A percentile compares a stretch with the other conserved stretches of the same genome.
Conservation (phyloP, 495 filamentous ascomycete species). For the Bathelium albidoporum region DNA sequence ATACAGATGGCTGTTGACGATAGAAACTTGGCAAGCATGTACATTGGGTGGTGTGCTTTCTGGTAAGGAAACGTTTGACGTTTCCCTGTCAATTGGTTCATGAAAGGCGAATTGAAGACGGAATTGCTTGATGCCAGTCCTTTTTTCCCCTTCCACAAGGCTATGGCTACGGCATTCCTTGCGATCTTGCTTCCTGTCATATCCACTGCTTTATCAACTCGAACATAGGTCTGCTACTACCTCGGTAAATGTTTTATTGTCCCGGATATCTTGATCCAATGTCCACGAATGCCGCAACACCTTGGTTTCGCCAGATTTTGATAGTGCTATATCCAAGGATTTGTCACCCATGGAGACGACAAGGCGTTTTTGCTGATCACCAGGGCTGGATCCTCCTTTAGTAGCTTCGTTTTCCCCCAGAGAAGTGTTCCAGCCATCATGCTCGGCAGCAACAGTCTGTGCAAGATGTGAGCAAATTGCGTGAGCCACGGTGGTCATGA, state of each 20-base stretch:
- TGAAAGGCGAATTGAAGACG: too few species aligned
- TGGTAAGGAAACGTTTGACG: too few species aligned
- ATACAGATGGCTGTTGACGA: constrained; percentile 73
- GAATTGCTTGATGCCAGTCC: too few species aligned
- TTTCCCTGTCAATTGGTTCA: too few species aligned
- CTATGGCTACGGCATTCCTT: too few species aligned
- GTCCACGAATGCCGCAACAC: neutral
- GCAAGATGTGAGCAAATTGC: neutral
- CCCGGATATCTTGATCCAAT: neutral
- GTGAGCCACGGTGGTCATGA: neutral
- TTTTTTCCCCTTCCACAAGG: too few species aligned
- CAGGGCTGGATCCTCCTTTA: neutral
- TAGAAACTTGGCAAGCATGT: constrained; percentile 75
- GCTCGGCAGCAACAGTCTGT: neutral
- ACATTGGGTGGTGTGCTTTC: constrained; percentile 97
- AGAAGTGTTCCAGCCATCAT: neutral
- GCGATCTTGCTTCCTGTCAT: neutral
- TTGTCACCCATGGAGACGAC: neutral
- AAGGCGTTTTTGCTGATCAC: neutral
- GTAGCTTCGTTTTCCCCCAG: neutral
- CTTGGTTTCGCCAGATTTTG: neutral
- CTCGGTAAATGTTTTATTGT: neutral
- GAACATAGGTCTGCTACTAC: neutral
- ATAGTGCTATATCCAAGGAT: neutral
- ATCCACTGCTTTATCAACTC: neutral